These are phyloP conservation scores for Auricularia auricula-judae DNA, from an alignment of 768 basidiomycete genomes.

Conservation along the genomic window DNA sequence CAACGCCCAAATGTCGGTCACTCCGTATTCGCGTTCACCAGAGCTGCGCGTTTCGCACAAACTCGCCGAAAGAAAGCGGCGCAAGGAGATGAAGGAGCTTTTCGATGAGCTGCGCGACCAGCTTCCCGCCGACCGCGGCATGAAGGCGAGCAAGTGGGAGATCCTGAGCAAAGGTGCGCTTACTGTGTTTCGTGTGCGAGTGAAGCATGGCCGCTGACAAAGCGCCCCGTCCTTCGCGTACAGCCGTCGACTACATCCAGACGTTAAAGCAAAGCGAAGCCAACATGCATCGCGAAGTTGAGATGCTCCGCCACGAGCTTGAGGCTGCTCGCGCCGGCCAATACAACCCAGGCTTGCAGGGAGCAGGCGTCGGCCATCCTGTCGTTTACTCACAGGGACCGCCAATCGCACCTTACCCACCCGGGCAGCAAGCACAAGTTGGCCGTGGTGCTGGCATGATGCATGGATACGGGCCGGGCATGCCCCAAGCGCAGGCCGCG, in stretches of 20 bases:
- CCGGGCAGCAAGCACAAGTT: not conserved
- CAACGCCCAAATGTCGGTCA: conserved; percentile 22
- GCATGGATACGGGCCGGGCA: not conserved
- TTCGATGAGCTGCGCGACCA: conserved; percentile 94
- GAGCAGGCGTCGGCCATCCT: conserved; percentile 34
- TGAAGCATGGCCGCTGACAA: not conserved
- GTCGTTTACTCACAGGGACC: conserved; percentile 39
- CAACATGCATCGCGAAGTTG: conserved; percentile 70
- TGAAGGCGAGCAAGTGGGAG: conserved; percentile 99
- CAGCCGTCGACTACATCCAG: conserved; percentile 79
- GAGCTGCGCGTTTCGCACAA: conserved; percentile 95
- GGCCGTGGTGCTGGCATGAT: not conserved
- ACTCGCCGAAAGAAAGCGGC: conserved; percentile 88
- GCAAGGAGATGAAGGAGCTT: conserved; percentile 98
- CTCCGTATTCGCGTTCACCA: conserved; percentile 91
- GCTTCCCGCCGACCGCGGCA: conserved; percentile 81
- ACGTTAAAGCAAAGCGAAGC: conserved; percentile 68
- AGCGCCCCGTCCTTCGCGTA: not conserved
- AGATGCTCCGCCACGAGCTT: conserved; percentile 66
- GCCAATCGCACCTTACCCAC: conserved; percentile 2
- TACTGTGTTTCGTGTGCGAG: not conserved
- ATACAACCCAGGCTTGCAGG: conserved; percentile 26
- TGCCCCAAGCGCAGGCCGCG: not conserved
- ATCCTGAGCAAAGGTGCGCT: conserved; percentile 85
- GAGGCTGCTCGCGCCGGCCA: conserved; percentile 38